Evolutionary conservation across 1,284 basidiomycete species (phyloP).

Genomic region (Melanopsichium pennsylvanicum): DNA sequence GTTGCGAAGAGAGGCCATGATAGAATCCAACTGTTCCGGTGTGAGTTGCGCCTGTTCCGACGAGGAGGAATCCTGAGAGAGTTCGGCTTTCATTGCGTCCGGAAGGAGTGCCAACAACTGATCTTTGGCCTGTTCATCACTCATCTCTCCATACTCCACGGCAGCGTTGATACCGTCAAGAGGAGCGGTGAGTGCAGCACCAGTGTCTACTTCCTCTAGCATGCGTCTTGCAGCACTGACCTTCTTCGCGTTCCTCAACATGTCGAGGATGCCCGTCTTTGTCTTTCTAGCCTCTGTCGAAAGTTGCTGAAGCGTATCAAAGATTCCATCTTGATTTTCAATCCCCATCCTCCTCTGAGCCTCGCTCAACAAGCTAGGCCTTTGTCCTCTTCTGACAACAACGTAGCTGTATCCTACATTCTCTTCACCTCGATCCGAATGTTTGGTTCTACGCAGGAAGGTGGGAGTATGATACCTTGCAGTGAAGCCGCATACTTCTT

Average conservation of each 20-base stretch:
- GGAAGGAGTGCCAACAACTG: conserved; percentile 45
- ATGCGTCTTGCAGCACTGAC: conserved; percentile 7
- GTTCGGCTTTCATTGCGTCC: conserved; percentile 31
- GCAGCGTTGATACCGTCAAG: neutral
- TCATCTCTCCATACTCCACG: conserved; percentile 9
- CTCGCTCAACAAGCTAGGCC: conserved; percentile 69
- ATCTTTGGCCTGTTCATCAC: conserved; percentile 33
- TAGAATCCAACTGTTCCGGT: conserved; percentile 31
- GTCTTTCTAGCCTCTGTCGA: conserved; percentile 19
- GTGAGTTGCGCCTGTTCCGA: conserved; percentile 6
- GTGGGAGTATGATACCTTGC: conserved; percentile 85
- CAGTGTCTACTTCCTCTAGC: conserved; percentile 28
- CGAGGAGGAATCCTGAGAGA: neutral
- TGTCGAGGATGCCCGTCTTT: conserved; percentile 52
- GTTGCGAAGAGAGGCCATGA: conserved; percentile 29
- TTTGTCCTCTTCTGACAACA: conserved; percentile 79
- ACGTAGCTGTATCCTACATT: conserved; percentile 89
- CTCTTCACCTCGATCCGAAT: conserved; percentile 82
- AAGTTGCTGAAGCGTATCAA: conserved; percentile 5
- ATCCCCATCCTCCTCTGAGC: conserved; percentile 9
- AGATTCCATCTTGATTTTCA: neutral
- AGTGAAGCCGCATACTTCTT: conserved; percentile 79
- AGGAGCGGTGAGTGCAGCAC: conserved; percentile 1
- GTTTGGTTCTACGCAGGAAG: conserved; percentile 86
- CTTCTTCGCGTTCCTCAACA: conserved; percentile 33